Percentiles rank a stretch among this genome's conserved stretches.
phyloP scores from a whole-genome alignment of 1,284 basidiomycete genomes.

The Salmacisia buchloeana region DNA sequence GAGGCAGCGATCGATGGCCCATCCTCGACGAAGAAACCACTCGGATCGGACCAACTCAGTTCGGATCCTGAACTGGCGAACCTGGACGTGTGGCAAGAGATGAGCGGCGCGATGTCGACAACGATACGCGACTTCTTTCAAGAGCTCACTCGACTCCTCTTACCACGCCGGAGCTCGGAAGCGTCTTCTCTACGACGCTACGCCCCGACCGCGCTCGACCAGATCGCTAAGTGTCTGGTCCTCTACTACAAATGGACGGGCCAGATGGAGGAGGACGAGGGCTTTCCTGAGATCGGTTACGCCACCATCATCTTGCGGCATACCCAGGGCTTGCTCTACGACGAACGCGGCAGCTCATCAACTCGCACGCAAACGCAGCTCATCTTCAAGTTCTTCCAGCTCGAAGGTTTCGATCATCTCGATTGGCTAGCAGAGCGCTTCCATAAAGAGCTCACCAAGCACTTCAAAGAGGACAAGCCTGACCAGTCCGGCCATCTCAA shows the following conservation, averaged over 20 bases:
- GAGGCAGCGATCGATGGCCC: neutral
- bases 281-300: slow-evolving; percentile 42
- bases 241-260: slow-evolving; percentile 64
- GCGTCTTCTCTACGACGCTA: slow-evolving; percentile 51
- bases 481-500: slow-evolving; percentile 19
- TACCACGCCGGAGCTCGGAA: slow-evolving; percentile 71
- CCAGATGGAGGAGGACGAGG: slow-evolving; percentile 55
- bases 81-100: slow-evolving; percentile 4
- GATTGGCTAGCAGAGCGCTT: slow-evolving; percentile 62
- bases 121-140: slow-evolving; percentile 61
- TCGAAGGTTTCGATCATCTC: slow-evolving; percentile 69
- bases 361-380: slow-evolving; percentile 73
- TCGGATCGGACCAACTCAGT: neutral
- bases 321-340: slow-evolving; percentile 69
- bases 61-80: neutral
- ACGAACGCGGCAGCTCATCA: slow-evolving; percentile 59
- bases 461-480: slow-evolving; percentile 54
- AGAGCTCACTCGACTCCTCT: slow-evolving; percentile 79
- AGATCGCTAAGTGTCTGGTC: slow-evolving; percentile 68
- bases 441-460: slow-evolving; percentile 59
- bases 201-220: slow-evolving; percentile 64
- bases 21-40: neutral
- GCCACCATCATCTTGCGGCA: slow-evolving; percentile 70
- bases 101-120: slow-evolving; percentile 3
- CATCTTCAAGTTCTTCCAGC: slow-evolving; percentile 67